Conservation (phyloP, 1,139 yeast species). For the Hansenula sp. region DNA sequence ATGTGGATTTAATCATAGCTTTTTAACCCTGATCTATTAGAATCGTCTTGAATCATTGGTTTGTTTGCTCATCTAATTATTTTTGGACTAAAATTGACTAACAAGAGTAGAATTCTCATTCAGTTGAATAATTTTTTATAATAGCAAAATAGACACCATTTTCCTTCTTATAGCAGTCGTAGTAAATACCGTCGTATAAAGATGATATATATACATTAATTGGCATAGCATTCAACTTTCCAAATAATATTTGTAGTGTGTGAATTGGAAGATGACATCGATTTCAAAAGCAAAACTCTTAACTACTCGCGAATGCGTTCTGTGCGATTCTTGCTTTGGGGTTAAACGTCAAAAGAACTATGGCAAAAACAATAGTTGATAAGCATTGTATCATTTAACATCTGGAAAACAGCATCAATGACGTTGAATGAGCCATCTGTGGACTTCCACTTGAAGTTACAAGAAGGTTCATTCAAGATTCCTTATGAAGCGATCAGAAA, state of each 20-base stretch:
- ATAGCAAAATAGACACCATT: neutral
- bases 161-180: neutral
- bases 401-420: conserved; percentile 9
- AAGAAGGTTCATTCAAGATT: conserved; percentile 53
- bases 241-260: no score
- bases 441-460: conserved; percentile 37
- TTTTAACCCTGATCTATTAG: conserved; percentile 28
- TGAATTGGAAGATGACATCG: no score
- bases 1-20: conserved; percentile 34
- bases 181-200: no score
- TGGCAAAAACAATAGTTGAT: no score
- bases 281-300: no score
- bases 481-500: conserved; percentile 59
- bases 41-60: neutral
- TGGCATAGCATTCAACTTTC: no score
- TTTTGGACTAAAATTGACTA: neutral
- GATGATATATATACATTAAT: no score
- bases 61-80: neutral
- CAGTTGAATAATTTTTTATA: neutral
- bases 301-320: neutral
- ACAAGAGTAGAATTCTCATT: neutral
- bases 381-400: no score
- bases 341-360: neutral
- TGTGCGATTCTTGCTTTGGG: neutral
- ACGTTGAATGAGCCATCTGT: conserved; percentile 30